These are phyloP conservation scores for Dryas octopetala DNA, from an alignment of 306 rosid species.

Conservation along the genomic window DNA sequence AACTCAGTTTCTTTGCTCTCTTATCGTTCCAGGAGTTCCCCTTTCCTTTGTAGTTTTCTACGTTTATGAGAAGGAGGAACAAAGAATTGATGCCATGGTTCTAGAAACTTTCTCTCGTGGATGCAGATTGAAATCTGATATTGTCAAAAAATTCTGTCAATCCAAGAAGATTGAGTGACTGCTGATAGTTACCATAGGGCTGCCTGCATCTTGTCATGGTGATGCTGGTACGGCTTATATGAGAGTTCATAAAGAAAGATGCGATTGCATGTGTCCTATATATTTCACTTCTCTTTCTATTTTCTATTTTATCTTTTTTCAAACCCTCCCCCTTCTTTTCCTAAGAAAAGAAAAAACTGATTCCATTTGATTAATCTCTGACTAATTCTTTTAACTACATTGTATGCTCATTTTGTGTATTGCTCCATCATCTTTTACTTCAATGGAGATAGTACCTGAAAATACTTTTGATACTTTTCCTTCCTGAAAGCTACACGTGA, in stretches of 20 bases:
- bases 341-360: not conserved
- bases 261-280: not conserved
- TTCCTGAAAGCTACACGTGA: too few relatives aligned
- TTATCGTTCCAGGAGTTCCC: slow-evolving; percentile 57
- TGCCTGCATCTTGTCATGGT: slow-evolving; percentile 20
- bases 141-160: slow-evolving; percentile 40
- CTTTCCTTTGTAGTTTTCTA: slow-evolving; percentile 62
- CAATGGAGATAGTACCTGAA: too few relatives aligned
- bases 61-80: slow-evolving; percentile 75
- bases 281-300: not conserved
- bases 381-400: not conserved
- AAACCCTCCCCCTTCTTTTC: too few relatives aligned
- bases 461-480: not conserved
- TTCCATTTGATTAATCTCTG: not conserved
- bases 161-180: slow-evolving; percentile 60
- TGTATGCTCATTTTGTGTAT: not conserved
- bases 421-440: not conserved
- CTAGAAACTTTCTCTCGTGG: slow-evolving; percentile 42
- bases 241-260: not conserved
- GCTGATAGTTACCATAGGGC: slow-evolving; percentile 17
- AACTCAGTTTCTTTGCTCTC: not conserved
- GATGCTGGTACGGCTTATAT: not conserved
- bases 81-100: slow-evolving; percentile 63
- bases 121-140: slow-evolving; percentile 57
- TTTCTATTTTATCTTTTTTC: too few relatives aligned